These are phyloP conservation scores for Blastocystis sp. DNA, from an alignment of 352 stramenopile genomes.

Conservation along the genomic window DNA sequence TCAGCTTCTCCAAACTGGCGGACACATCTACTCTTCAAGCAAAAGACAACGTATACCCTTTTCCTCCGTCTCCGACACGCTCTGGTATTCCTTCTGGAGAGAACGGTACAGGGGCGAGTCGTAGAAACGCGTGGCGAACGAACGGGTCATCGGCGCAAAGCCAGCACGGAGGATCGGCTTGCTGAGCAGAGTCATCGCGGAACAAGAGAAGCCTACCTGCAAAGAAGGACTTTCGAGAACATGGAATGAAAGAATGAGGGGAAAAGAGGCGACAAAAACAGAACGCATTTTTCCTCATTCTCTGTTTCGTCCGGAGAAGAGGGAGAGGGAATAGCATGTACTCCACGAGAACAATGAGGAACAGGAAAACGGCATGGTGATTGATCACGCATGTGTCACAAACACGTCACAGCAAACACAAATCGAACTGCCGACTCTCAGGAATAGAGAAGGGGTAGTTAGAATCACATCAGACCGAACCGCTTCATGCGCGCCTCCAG, in stretches of 20 bases:
- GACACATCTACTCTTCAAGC: conserved; percentile 37
- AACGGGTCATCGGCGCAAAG: conserved; percentile 20
- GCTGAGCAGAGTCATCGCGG: neutral
- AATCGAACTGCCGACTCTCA: neutral
- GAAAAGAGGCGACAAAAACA: neutral
- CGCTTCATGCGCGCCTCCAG: conserved; percentile 31
- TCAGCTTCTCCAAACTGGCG: conserved; percentile 61
- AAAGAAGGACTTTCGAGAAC: conserved; percentile 30
- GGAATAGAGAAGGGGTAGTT: neutral
- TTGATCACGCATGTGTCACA: too few species aligned
- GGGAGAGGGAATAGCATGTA: too few species aligned
- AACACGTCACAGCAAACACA: neutral
- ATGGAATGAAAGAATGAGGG: neutral
- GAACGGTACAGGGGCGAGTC: conserved; percentile 55
- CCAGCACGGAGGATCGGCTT: neutral
- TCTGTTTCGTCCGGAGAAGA: too few species aligned
- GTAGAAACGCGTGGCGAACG: conserved; percentile 64
- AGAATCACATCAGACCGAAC: neutral
- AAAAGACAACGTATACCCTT: conserved; percentile 15
- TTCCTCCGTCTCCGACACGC: conserved; percentile 38
- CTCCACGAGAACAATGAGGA: too few species aligned
- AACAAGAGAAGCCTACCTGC: neutral
- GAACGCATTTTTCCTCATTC: too few species aligned
- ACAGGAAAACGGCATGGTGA: too few species aligned
- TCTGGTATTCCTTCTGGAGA: conserved; percentile 60